These are phyloP conservation scores for Ogataea henricii DNA, from an alignment of 805 yeast genomes.

Conservation along the genomic window DNA sequence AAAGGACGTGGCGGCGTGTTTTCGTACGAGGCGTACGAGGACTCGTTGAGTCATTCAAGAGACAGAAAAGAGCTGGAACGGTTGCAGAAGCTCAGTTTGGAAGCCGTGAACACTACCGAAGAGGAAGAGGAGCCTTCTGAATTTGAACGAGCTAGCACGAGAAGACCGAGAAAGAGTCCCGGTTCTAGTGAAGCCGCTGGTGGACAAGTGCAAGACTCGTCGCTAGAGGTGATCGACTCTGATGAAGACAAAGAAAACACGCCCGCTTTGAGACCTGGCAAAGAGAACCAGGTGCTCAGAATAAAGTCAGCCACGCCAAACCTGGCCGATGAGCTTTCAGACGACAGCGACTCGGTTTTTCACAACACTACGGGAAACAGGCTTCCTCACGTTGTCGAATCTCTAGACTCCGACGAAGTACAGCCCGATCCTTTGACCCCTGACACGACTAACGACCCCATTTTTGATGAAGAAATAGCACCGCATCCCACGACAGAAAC, in stretches of 20 bases:
- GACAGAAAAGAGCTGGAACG: conserved; percentile 17
- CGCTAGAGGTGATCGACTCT: conserved; percentile 1
- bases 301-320: not conserved
- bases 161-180: not conserved
- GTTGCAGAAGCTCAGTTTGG: conserved; percentile 19
- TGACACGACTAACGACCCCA: not conserved
- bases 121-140: conserved; percentile 15
- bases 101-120: conserved; percentile 21
- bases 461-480: not conserved
- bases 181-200: not conserved
- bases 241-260: conserved; percentile 3
- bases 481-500: not conserved
- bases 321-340: not conserved
- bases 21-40: conserved; percentile 30
- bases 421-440: not conserved
- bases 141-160: conserved; percentile 1
- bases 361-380: not conserved
- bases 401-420: conserved; percentile 5
- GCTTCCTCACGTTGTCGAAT: not conserved
- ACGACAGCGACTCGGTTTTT: conserved; percentile 3
- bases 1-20: conserved; percentile 28
- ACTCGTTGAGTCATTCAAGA: conserved; percentile 8
- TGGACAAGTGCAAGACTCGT: not conserved
- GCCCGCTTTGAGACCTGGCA: not conserved
- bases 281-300: not conserved